These are phyloP conservation scores for Alternaria sp. DNA, from an alignment of 2,329 filamentous ascomycete genomes.

Conservation along the genomic window DNA sequence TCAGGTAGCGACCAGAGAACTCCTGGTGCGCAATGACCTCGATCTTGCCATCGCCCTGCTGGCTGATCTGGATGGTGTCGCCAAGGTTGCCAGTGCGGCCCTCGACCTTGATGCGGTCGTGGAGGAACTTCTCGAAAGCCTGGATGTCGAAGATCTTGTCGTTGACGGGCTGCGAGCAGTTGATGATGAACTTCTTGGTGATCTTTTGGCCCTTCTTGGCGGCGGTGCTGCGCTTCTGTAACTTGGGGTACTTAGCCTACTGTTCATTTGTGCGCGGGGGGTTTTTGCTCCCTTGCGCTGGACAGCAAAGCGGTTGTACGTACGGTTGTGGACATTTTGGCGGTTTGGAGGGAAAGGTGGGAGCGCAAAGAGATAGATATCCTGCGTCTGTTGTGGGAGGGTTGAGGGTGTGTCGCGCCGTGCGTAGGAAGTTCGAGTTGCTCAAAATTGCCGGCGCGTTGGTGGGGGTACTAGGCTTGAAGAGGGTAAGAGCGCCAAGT, in stretches of 20 bases:
- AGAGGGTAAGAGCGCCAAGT: constrained; percentile 11
- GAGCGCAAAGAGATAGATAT: constrained; percentile 87
- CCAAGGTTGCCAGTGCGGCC: constrained; percentile 98
- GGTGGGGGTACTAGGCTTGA: constrained; percentile 15
- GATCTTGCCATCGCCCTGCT: constrained; percentile 95
- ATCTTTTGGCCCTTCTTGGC: constrained; percentile 70
- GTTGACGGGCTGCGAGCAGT: constrained; percentile 95
- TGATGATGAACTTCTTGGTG: constrained; percentile 99
- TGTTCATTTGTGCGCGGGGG: constrained; percentile 64
- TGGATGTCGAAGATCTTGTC: constrained; percentile 99
- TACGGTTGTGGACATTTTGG: constrained; percentile 88
- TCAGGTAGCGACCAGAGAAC: constrained; percentile 98
- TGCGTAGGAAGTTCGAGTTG: constrained; percentile 7
- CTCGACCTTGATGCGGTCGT: constrained; percentile 99
- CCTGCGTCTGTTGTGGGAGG: constrained; percentile 69
- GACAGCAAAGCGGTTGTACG: constrained; percentile 98
- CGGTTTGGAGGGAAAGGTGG: constrained; percentile 50
- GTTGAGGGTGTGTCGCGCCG: constrained; percentile 8
- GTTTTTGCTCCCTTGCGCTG: constrained; percentile 54
- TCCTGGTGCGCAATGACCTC: constrained; percentile 97
- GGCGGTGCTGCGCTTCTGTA: constrained; percentile 65
- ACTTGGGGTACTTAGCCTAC: constrained; percentile 82
- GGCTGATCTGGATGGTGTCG: constrained; percentile 87
- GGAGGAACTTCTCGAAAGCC: constrained; percentile 99
- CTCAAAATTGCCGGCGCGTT: constrained; percentile 20